Base-by-base conservation (phyloP, 345 rosid genomes). In the Lepidium africanum region DNA sequence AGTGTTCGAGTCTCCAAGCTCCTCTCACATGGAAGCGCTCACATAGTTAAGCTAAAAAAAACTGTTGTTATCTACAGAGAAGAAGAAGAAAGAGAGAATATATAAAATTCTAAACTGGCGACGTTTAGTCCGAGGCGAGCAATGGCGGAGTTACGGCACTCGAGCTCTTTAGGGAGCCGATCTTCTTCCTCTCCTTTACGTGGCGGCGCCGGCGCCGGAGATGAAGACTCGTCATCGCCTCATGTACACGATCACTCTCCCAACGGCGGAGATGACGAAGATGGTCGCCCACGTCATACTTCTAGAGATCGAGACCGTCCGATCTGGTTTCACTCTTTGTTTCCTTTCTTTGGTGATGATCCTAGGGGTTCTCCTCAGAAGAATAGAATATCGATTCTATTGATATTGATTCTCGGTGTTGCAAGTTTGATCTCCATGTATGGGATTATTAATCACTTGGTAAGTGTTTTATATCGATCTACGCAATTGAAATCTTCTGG, bases 101-200 rank as follows among this genome's bases (percentile, higher is more conserved):
- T 38, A 58, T 9, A 23, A 23, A 51, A 30, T 30, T 7, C 7
- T 10, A 72, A 74, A 65, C 79, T 86, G 86, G 85, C 86, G 73
- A 77, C 80, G 73, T 84, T 76, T 57, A 84, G 89, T 72, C 91
- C 86, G 36, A 91, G 89, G 78, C 80, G 89, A 64, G 94, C 82
- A 39, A 80, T 85, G 94, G 99, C 82, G 40, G 99, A 95, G 96
- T 90, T 87, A 38, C 77, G 99, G 77, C 94, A 95, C 84, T 87
- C 97, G 76, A 82, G 90, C 82, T 89, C 96, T 67, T 73, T 79
- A 54, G 99, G 99, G 10, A 79, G 86, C 85, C 85, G 99, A 64
- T 76, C 89, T 75, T 54, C 89, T 40, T 82, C 92, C 46, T 94
- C 99, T 42, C 99, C 99, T 10, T 75, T 79, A 86, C 96, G 96